Evolutionary conservation across 208 protist species (phyloP).

Genomic region (Trypanosoma conorhini): DNA sequence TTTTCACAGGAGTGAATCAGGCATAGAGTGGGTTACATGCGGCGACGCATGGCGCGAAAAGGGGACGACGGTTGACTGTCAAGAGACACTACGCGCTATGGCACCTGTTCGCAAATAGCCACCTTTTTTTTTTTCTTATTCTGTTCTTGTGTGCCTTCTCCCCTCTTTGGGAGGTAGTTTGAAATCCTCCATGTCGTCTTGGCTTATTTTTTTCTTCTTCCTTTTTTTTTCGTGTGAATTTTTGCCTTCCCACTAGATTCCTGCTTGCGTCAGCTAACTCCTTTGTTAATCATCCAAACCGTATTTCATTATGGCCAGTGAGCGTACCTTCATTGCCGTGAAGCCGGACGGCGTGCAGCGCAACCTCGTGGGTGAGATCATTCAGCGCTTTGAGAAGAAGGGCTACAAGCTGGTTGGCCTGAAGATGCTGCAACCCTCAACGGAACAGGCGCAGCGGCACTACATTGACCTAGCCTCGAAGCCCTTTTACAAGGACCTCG

Average conservation of each 20-base stretch:
- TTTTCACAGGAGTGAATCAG: slow-evolving; percentile 57
- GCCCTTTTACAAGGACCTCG: slow-evolving; percentile 95
- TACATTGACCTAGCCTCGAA: slow-evolving; percentile 90
- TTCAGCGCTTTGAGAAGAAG: slow-evolving; percentile 95
- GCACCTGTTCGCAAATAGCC: neutral
- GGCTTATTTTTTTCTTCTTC: slow-evolving; percentile 17
- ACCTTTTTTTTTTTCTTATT: slow-evolving; percentile 10
- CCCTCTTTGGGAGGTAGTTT: too few species aligned
- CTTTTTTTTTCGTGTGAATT: neutral
- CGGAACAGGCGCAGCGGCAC: slow-evolving; percentile 86
- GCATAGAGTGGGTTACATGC: slow-evolving; percentile 1
- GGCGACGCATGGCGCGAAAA: neutral
- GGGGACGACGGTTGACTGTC: neutral
- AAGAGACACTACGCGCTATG: neutral
- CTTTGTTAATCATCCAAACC: slow-evolving; percentile 4
- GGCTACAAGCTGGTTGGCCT: slow-evolving; percentile 96
- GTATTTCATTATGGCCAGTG: slow-evolving; percentile 51
- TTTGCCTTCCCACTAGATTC: neutral
- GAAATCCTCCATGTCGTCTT: neutral
- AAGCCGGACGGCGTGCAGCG: slow-evolving; percentile 97
- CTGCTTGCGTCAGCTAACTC: neutral
- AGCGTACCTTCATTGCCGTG: slow-evolving; percentile 96
- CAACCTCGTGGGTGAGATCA: slow-evolving; percentile 94
- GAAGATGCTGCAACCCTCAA: slow-evolving; percentile 89
- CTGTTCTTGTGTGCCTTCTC: slow-evolving; percentile 2